Base-by-base conservation (phyloP, 2,329 filamentous ascomycete genomes). In the Colletotrichum orbiculare region DNA sequence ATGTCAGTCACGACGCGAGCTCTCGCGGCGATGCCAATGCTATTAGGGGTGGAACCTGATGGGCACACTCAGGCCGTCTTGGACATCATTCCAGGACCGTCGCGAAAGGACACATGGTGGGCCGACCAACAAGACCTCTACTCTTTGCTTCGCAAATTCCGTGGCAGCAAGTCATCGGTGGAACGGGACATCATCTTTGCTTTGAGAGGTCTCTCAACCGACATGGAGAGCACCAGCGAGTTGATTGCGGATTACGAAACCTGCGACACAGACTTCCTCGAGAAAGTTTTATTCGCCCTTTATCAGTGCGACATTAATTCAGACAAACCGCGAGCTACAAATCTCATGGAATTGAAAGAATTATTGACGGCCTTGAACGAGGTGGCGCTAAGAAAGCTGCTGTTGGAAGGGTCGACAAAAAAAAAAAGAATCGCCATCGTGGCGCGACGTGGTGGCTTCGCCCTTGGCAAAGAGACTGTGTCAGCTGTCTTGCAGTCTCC, bases 101-200 rank as follows among this genome's bases (percentile, higher is more conserved):
- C 34, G 8, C 33, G 59, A 8, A 33, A 38, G 4, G 8, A 43
- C 1, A 35, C 47, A 1, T 48, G 56, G 46, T 37, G 58, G 57
- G 13, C 41, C 2, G 17, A 35, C 6, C 1, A 37, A 2, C 17
- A 15, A 4, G n/a, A 37, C 15, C 34, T 66, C 7, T 43, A 45
- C 6, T 38, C n/a, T 0, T 38, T 66, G 0, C 25, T 66, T 10
- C 7, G 12, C 0, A 11, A 17, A 0, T 66, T 66, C 8, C 8
- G 48, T 1, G 8, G 9, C 2, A 58, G 53, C 37, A 4, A 46
- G 8, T 25, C 54, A 1, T 48, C 53, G 2, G 64, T 63, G 1
- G 46, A 25, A 6, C 25, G 64, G 8, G 63, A 63, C 11, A 33
- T 57, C 1, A 46, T 63, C 8, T 63, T 49, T 6, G 58, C 63